Evolutionary conservation across 1,284 basidiomycete species (phyloP).

Genomic region (Mycena sp.): DNA sequence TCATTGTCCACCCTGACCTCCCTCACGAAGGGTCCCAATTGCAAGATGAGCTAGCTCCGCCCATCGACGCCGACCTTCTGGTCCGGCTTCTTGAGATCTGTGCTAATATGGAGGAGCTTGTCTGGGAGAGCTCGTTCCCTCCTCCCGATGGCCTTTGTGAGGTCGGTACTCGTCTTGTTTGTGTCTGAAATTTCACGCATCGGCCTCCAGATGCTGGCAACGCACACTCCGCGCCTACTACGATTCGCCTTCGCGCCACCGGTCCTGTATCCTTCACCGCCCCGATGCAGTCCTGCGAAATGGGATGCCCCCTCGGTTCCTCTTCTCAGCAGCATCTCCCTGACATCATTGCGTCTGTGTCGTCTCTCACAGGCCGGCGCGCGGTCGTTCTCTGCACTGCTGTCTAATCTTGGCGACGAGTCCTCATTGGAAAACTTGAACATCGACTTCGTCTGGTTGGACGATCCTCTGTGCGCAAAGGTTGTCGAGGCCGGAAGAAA

Average conservation of each 20-base stretch:
- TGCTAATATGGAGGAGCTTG: slow-evolving; percentile 41
- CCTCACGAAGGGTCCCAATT: slow-evolving; percentile 6
- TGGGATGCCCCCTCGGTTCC: slow-evolving; percentile 49
- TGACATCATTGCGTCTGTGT: slow-evolving; percentile 44
- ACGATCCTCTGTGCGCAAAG: slow-evolving; percentile 46
- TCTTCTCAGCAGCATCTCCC: slow-evolving; percentile 37
- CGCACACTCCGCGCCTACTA: slow-evolving; percentile 37
- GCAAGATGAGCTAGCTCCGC: slow-evolving; percentile 25
- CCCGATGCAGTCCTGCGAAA: slow-evolving; percentile 33
- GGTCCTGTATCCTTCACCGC: slow-evolving; percentile 20
- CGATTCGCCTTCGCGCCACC: slow-evolving; percentile 37
- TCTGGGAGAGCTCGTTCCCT: slow-evolving; percentile 42
- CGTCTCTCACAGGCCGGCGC: slow-evolving; percentile 48
- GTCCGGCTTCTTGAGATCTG: slow-evolving; percentile 38
- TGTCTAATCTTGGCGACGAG: slow-evolving; percentile 38
- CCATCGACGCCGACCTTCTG: slow-evolving; percentile 37
- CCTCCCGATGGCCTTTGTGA: slow-evolving; percentile 51
- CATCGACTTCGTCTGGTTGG: slow-evolving; percentile 50
- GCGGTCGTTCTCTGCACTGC: slow-evolving; percentile 38
- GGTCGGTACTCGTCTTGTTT: slow-evolving; percentile 32
- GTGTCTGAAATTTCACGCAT: slow-evolving; percentile 5
- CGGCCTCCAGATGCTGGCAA: slow-evolving; percentile 35
- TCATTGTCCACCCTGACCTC: slow-evolving; percentile 31
- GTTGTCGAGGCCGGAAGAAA: slow-evolving; percentile 42
- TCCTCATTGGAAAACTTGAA: slow-evolving; percentile 41